A percentile compares a stretch with the other conserved stretches of the same genome.
Conservation (phyloP, 192 early-diverging fungal genomes). For the Linnemannia schmuckeri region DNA sequence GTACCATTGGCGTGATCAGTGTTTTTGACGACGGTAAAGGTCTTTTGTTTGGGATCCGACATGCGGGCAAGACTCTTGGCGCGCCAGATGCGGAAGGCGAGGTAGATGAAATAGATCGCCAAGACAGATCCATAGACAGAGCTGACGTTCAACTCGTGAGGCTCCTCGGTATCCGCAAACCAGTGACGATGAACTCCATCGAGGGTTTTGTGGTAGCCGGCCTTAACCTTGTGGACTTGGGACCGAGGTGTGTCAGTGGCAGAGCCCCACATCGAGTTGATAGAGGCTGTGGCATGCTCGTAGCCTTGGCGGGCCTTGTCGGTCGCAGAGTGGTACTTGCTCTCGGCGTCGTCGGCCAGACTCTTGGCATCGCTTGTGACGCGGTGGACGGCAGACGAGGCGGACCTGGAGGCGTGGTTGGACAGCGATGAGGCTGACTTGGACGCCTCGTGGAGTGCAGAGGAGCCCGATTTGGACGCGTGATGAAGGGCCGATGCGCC, state of each 20-base stretch:
- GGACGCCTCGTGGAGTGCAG: slow-evolving; percentile 12
- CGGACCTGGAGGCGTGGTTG: slow-evolving; percentile 31
- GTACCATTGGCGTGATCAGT: not conserved
- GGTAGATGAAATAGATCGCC: slow-evolving; percentile 28
- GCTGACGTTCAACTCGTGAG: slow-evolving; percentile 14
- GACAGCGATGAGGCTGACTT: slow-evolving; percentile 21
- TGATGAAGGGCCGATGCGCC: not conserved
- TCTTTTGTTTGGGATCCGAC: slow-evolving; percentile 21
- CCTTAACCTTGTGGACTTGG: slow-evolving; percentile 13
- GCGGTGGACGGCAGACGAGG: slow-evolving; percentile 29
- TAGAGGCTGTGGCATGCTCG: slow-evolving; percentile 39
- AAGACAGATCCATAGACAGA: slow-evolving; percentile 37
- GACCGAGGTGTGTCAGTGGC: slow-evolving; percentile 20
- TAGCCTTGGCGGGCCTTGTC: slow-evolving; percentile 32
- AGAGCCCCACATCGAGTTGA: slow-evolving; percentile 28
- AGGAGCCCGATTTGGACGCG: slow-evolving; percentile 26
- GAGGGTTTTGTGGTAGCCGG: slow-evolving; percentile 21
- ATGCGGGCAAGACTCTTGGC: slow-evolving; percentile 8
- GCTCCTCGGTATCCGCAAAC: slow-evolving; percentile 10
- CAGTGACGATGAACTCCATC: slow-evolving; percentile 13
- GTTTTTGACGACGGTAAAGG: slow-evolving; percentile 27
- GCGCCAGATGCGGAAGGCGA: slow-evolving; percentile 34
- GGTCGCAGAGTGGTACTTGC: slow-evolving; percentile 33
- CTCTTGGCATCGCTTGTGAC: slow-evolving; percentile 37
- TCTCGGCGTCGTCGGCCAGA: slow-evolving; percentile 22